A percentile compares a stretch with the other conserved stretches of the same genome.
These are phyloP conservation scores for Parachlorella kessleri DNA, from an alignment of 139 green algal genomes.

Conservation along the genomic window DNA sequence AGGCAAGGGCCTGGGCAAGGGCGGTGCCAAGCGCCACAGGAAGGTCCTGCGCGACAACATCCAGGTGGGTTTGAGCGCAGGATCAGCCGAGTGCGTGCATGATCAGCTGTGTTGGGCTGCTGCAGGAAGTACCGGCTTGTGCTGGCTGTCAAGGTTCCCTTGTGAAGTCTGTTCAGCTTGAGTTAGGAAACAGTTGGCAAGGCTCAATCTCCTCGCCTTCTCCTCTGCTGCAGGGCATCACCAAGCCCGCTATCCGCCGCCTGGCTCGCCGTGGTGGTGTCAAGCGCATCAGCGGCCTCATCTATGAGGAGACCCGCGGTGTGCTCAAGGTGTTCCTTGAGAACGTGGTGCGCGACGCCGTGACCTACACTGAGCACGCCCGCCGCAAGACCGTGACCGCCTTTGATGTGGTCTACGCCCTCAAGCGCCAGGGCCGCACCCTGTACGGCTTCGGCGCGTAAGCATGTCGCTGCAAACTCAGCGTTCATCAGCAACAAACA, in stretches of 20 bases:
- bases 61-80: no score
- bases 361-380: constrained; percentile 60
- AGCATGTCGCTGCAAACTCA: constrained; percentile 16
- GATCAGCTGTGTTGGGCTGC: no score
- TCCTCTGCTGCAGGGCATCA: constrained; percentile 95
- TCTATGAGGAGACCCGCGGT: constrained; percentile 87
- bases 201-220: no score
- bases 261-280: constrained; percentile 83
- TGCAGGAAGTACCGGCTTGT: no score
- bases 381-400: constrained; percentile 93
- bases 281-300: constrained; percentile 85
- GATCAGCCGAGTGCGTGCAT: no score
- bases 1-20: constrained; percentile 93
- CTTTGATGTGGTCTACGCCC: constrained; percentile 91
- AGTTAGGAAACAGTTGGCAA: no score
- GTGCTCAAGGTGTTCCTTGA: constrained; percentile 42
- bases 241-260: constrained; percentile 80
- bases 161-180: no score
- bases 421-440: constrained; percentile 92
- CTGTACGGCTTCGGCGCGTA: constrained; percentile 95
- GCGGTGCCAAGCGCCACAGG: constrained; percentile 88
- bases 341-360: constrained; percentile 36
- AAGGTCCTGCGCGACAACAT: constrained; percentile 85
- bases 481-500: background rate
- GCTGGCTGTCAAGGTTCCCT: no score